phyloP scores from a whole-genome alignment of 2,329 filamentous ascomycete species.

The Apiospora aurea region DNA sequence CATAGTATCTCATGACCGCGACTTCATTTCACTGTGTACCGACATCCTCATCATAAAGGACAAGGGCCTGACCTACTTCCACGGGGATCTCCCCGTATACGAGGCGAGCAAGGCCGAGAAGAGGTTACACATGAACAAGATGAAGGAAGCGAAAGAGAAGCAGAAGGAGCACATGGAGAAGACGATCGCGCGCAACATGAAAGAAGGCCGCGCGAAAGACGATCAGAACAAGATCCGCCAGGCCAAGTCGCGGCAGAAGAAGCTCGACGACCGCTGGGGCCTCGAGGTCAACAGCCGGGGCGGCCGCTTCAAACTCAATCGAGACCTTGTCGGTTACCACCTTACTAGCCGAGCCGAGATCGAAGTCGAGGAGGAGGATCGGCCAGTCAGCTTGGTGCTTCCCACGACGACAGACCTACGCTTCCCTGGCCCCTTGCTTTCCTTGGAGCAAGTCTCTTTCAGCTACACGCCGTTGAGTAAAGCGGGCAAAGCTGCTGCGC shows the following conservation, averaged over 20 bases:
- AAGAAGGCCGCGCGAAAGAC: slow-evolving; percentile 76
- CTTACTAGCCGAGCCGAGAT: slow-evolving; percentile 68
- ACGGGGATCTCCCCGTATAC: slow-evolving; percentile 76
- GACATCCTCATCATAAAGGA: slow-evolving; percentile 81
- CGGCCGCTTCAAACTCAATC: slow-evolving; percentile 80
- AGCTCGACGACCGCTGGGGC: slow-evolving; percentile 82
- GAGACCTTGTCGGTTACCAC: slow-evolving; percentile 72
- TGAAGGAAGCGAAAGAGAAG: slow-evolving; percentile 84
- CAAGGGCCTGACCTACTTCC: slow-evolving; percentile 75
- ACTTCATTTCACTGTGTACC: slow-evolving; percentile 79
- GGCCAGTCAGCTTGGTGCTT: slow-evolving; percentile 62
- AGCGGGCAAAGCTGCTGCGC: slow-evolving; percentile 35
- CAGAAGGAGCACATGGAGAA: slow-evolving; percentile 83
- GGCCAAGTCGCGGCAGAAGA: slow-evolving; percentile 84
- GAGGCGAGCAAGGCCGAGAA: slow-evolving; percentile 73
- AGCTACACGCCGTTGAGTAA: slow-evolving; percentile 57
- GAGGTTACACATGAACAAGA: slow-evolving; percentile 71
- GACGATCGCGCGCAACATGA: slow-evolving; percentile 77
- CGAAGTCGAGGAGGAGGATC: slow-evolving; percentile 71
- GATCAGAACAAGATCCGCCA: slow-evolving; percentile 88
- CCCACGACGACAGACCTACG: slow-evolving; percentile 73
- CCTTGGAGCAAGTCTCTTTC: slow-evolving; percentile 73
- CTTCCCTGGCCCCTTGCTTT: slow-evolving; percentile 77
- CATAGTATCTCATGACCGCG: slow-evolving; percentile 84
- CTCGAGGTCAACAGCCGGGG: slow-evolving; percentile 76